These are phyloP conservation scores for Russula sp. DNA, from an alignment of 768 basidiomycete genomes.

Conservation along the genomic window DNA sequence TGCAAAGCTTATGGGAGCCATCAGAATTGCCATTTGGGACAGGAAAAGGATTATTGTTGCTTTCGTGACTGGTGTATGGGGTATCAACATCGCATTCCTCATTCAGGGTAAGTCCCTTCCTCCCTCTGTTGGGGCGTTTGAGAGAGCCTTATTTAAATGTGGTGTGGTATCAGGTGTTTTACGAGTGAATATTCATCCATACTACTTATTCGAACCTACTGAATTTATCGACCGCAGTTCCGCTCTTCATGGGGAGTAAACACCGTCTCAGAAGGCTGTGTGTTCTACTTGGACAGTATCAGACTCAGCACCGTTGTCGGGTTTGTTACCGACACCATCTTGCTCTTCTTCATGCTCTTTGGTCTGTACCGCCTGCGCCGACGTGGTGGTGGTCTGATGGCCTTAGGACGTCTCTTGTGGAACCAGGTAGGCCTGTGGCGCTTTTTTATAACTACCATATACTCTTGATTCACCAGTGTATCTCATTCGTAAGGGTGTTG, in stretches of 20 bases:
- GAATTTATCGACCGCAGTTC: neutral
- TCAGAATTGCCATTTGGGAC: slow-evolving; percentile 4
- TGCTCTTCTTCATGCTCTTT: slow-evolving; percentile 5
- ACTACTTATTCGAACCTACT: neutral
- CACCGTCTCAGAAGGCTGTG: neutral
- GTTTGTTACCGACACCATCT: neutral
- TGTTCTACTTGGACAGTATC: neutral
- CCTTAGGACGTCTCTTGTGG: neutral
- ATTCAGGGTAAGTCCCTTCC: neutral
- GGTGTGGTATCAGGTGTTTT: neutral
- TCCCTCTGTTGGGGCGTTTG: too few relatives aligned
- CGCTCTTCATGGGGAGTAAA: neutral
- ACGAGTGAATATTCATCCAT: neutral
- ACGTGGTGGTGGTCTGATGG: neutral
- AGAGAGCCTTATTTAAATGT: too few relatives aligned
- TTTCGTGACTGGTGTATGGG: neutral
- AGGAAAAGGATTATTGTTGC: neutral
- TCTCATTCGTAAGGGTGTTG: neutral
- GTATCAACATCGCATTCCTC: neutral
- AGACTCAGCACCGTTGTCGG: neutral
- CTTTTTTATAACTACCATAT: too few relatives aligned
- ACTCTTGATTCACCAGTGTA: neutral
- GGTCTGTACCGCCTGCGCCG: neutral
- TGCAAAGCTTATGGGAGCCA: neutral
- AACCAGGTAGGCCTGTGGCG: neutral